These are phyloP conservation scores for Ceratocystis smalleyi DNA, from an alignment of 2,329 filamentous ascomycete genomes.

Conservation along the genomic window DNA sequence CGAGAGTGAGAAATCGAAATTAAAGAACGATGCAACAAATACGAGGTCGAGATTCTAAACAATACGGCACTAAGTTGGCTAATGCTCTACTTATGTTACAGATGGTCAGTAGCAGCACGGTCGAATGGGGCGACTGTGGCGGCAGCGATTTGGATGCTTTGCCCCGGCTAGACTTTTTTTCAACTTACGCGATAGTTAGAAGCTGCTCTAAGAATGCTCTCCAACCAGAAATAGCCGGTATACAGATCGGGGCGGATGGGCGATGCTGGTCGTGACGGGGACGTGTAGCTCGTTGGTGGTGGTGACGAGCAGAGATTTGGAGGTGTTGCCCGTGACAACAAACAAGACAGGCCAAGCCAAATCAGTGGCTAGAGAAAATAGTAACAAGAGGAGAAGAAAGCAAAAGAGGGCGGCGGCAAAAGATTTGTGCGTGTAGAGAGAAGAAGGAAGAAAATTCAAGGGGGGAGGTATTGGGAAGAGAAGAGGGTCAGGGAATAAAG, in stretches of 20 bases:
- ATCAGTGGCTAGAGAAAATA: background rate
- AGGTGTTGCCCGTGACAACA: constrained; percentile 8
- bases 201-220: no score
- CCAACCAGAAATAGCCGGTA: no score
- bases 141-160: background rate
- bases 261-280: background rate
- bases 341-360: background rate
- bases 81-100: no score
- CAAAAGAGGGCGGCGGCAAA: background rate
- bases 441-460: background rate
- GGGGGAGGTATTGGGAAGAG: constrained; percentile 8
- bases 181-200: background rate
- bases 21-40: background rate
- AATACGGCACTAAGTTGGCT: no score
- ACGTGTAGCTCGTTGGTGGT: background rate
- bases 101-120: no score
- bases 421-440: background rate
- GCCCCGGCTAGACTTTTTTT: no score
- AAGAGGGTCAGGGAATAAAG: background rate
- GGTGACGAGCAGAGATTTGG: background rate
- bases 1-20: background rate
- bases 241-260: background rate
- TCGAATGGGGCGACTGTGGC: no score
- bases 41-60: no score
- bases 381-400: background rate